Percentiles rank a stretch among this genome's conserved stretches.
Conservation (phyloP, 805 yeast genomes). For the Pichia kluyveri region DNA sequence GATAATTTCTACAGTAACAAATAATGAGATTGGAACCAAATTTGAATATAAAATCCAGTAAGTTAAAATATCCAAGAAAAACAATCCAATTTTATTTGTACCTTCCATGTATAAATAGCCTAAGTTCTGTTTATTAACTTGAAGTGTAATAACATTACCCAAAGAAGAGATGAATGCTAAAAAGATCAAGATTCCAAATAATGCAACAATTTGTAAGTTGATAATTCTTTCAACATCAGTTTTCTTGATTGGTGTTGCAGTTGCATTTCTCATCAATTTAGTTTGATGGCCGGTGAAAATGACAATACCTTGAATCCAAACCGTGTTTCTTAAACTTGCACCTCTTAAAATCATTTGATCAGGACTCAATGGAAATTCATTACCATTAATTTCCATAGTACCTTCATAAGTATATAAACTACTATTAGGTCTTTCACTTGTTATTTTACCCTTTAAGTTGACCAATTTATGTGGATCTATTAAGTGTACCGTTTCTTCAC, state of each 20-base stretch:
- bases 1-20: conserved; percentile 93
- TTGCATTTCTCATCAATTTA: conserved; percentile 95
- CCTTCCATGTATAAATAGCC: conserved; percentile 63
- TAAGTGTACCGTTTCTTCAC: conserved; percentile 63
- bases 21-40: conserved; percentile 93
- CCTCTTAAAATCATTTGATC: conserved; percentile 92
- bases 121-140: conserved; percentile 42
- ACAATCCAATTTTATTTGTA: conserved; percentile 56
- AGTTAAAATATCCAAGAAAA: conserved; percentile 82
- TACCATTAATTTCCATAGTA: conserved; percentile 51
- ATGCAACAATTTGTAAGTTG: conserved; percentile 81
- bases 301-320: conserved; percentile 90
- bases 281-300: conserved; percentile 98
- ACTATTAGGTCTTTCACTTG: conserved; percentile 90
- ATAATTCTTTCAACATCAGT: conserved; percentile 96
- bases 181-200: conserved; percentile 70
- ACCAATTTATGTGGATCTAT: conserved; percentile 57
- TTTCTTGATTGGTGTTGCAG: conserved; percentile 95
- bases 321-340: conserved; percentile 89
- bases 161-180: conserved; percentile 73
- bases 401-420: conserved; percentile 94
- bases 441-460: conserved; percentile 46
- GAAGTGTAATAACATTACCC: conserved; percentile 75
- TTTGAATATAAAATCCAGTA: conserved; percentile 96
- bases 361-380: conserved; percentile 67